Evolutionary conservation across 441 rosid genomes (phyloP), one percentile per base, ranked within the genome.

Genomic region (Heliophila coronopifolia): DNA sequence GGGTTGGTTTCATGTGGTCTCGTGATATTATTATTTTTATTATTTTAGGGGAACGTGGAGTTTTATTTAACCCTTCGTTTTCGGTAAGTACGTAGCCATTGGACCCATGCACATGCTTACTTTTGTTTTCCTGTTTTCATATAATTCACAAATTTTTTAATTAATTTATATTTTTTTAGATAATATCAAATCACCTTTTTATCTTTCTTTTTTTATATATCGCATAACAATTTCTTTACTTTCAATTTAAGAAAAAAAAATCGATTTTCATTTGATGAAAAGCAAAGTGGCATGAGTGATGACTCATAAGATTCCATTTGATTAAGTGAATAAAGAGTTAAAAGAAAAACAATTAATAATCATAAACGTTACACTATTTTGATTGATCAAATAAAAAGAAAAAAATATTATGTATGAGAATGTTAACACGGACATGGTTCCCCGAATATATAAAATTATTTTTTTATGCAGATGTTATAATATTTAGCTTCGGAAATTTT

Each of bases 31-130:
- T n/a, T n/a, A n/a, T n/a, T n/a, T n/a, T n/a, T n/a, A n/a, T n/a
- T n/a, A n/a, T n/a, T n/a, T n/a, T n/a, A n/a, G n/a, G 15, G 50
- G 40, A 26, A 48, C 68, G 68, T 63, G 56, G 62, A 55, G 50
- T 32, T 47, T 55, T 26, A 54, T 38, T 31, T 2, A 63, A 33
- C 68, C 68, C 18, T 61, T 50, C 51, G 17, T 50, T 60, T 50
- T 50, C 15, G 45, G 65, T 60, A 17, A 50, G 51, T 31, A 61
- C 59, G 42, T 61, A 51, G 38, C 33, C 47, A 34, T 43, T 35
- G 46, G 66, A 51, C 59, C 59, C 66, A 59, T 59, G 28, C 3
- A 48, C 67, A 62, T 62, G 55, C 49, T 47, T 46, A 62, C 61
- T 46, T 62, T 61, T n/a, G 25, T 10, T 54, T 46, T 30, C 2